phyloP scores from a whole-genome alignment of 106 monocot species.

The Phalaenopsis aphrodite region DNA sequence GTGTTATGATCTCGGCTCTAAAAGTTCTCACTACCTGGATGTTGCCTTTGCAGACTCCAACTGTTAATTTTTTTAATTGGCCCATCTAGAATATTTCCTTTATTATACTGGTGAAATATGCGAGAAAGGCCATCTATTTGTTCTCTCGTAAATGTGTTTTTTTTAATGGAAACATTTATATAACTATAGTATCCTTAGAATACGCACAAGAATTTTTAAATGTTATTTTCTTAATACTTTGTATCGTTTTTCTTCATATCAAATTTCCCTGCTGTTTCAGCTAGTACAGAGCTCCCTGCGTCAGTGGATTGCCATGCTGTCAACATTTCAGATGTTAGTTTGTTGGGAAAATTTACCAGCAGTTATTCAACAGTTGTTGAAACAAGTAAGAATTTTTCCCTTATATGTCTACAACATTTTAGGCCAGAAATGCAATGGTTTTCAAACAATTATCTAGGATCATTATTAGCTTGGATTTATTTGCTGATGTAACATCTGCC shows the following conservation, averaged over 20 bases:
- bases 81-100: neutral
- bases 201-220: neutral
- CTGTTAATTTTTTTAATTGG: neutral
- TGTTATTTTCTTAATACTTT: neutral
- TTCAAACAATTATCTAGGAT: neutral
- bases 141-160: no score
- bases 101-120: neutral
- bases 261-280: conserved; percentile 9
- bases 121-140: neutral
- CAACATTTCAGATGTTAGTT: conserved; percentile 19
- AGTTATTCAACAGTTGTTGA: conserved; percentile 10
- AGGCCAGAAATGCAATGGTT: neutral
- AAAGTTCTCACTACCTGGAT: no score
- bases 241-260: neutral
- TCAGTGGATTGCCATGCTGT: conserved; percentile 7
- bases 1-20: no score
- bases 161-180: neutral
- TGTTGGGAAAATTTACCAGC: conserved; percentile 15
- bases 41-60: no score
- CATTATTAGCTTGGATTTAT: neutral
- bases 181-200: neutral
- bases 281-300: conserved; percentile 12
- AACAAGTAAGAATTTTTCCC: conserved; percentile 21
- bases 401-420: neutral
- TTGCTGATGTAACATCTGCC: neutral